Conservation (phyloP, 176 grass and related monocot species). For the Microstegium vimineum region DNA sequence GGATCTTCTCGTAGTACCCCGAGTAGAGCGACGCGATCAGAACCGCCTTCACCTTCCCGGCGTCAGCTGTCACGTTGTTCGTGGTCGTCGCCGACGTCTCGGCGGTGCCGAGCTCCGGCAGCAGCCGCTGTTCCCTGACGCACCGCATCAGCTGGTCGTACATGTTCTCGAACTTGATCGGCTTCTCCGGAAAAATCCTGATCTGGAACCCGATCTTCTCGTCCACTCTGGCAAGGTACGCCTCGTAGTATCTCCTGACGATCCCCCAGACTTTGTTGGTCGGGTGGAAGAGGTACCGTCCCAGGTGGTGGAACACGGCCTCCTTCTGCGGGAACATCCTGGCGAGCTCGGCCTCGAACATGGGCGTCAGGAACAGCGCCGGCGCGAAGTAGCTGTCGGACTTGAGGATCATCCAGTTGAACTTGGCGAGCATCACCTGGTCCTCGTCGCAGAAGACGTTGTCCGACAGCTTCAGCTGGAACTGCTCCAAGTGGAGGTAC, state of each 20-base stretch:
- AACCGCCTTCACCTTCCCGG: constrained; percentile 58
- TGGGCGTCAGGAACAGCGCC: constrained; percentile 66
- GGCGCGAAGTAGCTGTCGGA: constrained; percentile 87
- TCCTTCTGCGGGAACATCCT: constrained; percentile 63
- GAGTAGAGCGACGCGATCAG: constrained; percentile 72
- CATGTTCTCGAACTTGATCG: constrained; percentile 71
- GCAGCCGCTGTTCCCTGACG: constrained; percentile 53
- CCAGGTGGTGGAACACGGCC: constrained; percentile 73
- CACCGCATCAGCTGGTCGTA: constrained; percentile 69
- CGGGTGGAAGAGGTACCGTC: constrained; percentile 73
- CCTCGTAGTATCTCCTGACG: constrained; percentile 61
- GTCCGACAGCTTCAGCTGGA: constrained; percentile 40
- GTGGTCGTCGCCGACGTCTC: constrained; percentile 20
- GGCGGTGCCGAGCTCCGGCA: constrained; percentile 43
- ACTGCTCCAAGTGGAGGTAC: constrained; percentile 68
- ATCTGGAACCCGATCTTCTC: constrained; percentile 88
- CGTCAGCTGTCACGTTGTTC: neutral
- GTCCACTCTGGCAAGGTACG: constrained; percentile 59
- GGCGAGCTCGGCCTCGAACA: constrained; percentile 50
- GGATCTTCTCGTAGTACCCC: constrained; percentile 82
- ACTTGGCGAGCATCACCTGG: constrained; percentile 54
- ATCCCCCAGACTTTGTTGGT: constrained; percentile 66
- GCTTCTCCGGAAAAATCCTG: constrained; percentile 63
- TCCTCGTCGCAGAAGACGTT: constrained; percentile 80
- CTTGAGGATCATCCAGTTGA: constrained; percentile 79